Evolutionary conservation across 495 filamentous ascomycete species (phyloP), one percentile per base, ranked within the genome.

Genomic region (Aspergillus carlsbadensis): DNA sequence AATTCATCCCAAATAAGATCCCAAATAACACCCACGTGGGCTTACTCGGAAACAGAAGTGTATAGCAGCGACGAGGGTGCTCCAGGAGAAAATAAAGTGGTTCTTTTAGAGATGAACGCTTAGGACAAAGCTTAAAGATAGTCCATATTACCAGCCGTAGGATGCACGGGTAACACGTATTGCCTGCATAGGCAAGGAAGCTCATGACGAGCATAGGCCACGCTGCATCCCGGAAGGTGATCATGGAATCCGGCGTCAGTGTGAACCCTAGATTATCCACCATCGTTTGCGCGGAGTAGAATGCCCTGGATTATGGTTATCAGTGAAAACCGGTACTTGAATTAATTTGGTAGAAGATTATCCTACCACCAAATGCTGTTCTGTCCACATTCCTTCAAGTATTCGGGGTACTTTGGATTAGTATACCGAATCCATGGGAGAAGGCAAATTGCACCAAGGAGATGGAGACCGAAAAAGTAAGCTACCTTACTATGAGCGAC

Each of bases 171-270:
- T 91, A 94, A 8, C 86, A 85, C 0, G 89, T 94, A 58, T 95
- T 92, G 24, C 90, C 90, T 44, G 87, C 82, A 54, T 91, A 80
- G 54, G 91, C 87, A 14, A 95, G 78, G 56, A 90, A 88, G 15
- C 75, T 83, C 66, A 88, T 83, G 37, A 91, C 49, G 3, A 92
- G 53, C 45, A 95, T 69, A 2, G 87, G 84, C 50, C 85, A 85
- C 0, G 79, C 73, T 5, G 88, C 85, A n/a, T 75, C 83, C 61
- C 86, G 82, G 66, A 95, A 93, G 0, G 85, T 86, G 47, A 85
- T 79, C 88, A 95, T 92, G 35, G 87, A 91, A 69, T 94, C 87
- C 1, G 90, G 88, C 0, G 88, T 94, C 36, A 94, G 75, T 1
- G 90, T 91, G 48, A 82, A 88, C 21, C 86, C 86, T 58, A 76